phyloP scores from a whole-genome alignment of 805 yeast species.

The Metschnikowia anglica region DNA sequence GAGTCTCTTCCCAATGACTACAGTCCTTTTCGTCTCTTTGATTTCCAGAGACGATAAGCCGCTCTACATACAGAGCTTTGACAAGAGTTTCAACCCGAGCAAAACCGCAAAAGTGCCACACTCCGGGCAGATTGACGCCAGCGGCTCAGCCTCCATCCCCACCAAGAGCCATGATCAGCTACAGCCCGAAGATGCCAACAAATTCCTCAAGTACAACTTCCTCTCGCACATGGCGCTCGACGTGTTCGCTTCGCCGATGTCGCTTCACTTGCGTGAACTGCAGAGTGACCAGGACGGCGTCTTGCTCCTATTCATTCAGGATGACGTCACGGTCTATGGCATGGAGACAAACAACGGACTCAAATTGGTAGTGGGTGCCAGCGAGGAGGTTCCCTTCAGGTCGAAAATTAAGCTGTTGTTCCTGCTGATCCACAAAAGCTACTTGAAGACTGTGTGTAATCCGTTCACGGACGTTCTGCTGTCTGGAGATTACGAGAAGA shows the following conservation, averaged over 20 bases:
- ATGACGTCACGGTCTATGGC: conserved; percentile 66
- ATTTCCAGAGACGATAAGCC: conserved; percentile 61
- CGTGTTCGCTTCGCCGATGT: conserved; percentile 55
- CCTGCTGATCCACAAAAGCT: conserved; percentile 49
- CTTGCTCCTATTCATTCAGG: conserved; percentile 61
- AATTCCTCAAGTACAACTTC: conserved; percentile 61
- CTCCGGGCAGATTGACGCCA: too few relatives aligned
- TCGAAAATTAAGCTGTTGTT: conserved; percentile 25
- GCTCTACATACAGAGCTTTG: conserved; percentile 56
- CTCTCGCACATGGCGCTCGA: conserved; percentile 76
- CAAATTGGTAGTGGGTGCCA: conserved; percentile 58
- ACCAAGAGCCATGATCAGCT: background rate
- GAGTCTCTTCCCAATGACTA: conserved; percentile 12
- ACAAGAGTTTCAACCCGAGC: conserved; percentile 10
- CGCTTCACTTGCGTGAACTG: conserved; percentile 39
- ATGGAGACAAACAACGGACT: conserved; percentile 66
- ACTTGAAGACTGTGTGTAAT: conserved; percentile 56
- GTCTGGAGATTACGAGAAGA: conserved; percentile 21
- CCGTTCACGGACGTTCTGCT: conserved; percentile 49
- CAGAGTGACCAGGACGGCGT: conserved; percentile 31
- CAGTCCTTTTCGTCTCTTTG: conserved; percentile 53
- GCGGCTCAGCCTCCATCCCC: too few relatives aligned
- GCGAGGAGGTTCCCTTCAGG: conserved; percentile 14
- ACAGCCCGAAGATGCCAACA: conserved; percentile 33
- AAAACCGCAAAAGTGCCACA: background rate